These are phyloP conservation scores for Miamiensis avidus DNA, from an alignment of 169 alveolate species.

Conservation along the genomic window DNA sequence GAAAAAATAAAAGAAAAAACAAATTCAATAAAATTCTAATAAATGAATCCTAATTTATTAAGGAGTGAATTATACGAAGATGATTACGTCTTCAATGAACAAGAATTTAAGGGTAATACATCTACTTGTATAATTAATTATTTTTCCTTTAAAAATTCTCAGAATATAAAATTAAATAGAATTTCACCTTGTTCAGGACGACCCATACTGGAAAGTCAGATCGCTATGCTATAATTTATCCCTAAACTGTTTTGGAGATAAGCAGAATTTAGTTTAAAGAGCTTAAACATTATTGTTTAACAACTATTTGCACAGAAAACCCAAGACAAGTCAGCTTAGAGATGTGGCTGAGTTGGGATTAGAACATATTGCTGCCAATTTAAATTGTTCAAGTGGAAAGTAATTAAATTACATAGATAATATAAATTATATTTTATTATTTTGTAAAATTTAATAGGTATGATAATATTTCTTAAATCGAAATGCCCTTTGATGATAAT, in stretches of 20 bases:
- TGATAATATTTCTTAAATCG: background rate
- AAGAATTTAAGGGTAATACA: slow-evolving; percentile 16
- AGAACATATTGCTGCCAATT: background rate
- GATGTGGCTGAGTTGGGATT: slow-evolving; percentile 4
- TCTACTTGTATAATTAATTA: too few relatives aligned
- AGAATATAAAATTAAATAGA: background rate
- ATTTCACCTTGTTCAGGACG: slow-evolving; percentile 4
- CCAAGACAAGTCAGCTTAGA: background rate
- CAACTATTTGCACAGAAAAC: slow-evolving; percentile 18
- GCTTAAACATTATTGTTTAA: slow-evolving; percentile 1
- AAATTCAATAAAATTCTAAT: too few relatives aligned
- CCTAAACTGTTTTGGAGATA: slow-evolving; percentile 8
- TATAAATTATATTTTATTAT: too few relatives aligned
- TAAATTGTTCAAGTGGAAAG: background rate
- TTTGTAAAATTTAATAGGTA: background rate
- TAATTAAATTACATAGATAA: too few relatives aligned
- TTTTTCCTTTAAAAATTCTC: background rate
- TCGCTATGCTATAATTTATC: background rate
- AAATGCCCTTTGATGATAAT: slow-evolving; percentile 1
- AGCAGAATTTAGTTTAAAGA: slow-evolving; percentile 7
- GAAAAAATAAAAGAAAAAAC: background rate
- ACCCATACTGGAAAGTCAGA: slow-evolving; percentile 20
- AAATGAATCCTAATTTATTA: background rate
- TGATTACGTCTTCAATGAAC: slow-evolving; percentile 26
- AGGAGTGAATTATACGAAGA: slow-evolving; percentile 14